These are phyloP conservation scores for Amanita phalloides DNA, from an alignment of 768 basidiomycete species.

Conservation along the genomic window DNA sequence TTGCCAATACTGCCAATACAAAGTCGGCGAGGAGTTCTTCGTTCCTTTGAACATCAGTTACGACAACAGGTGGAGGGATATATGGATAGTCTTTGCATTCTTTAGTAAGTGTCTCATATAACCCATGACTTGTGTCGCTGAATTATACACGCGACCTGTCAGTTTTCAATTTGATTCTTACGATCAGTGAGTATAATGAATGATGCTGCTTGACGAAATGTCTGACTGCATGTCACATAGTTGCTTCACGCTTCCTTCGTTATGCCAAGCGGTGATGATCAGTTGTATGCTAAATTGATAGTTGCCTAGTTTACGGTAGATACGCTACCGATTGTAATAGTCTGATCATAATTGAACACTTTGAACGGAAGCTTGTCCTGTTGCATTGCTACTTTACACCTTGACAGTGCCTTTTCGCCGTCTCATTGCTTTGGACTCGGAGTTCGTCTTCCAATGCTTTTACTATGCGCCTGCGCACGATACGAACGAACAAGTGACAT, in stretches of 20 bases:
- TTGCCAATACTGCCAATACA: constrained; percentile 70
- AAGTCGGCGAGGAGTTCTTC: constrained; percentile 61
- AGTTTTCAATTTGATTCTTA: constrained; percentile 63
- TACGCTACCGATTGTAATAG: too few species aligned
- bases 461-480: too few species aligned
- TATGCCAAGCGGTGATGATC: constrained; percentile 44
- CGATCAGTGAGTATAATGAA: constrained; percentile 27
- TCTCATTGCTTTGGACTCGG: too few species aligned
- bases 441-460: too few species aligned
- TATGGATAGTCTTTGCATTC: constrained; percentile 54
- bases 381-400: too few species aligned
- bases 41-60: constrained; percentile 56
- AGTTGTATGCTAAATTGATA: not conserved
- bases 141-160: not conserved
- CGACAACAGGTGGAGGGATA: constrained; percentile 56
- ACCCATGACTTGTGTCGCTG: not conserved
- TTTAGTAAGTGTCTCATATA: constrained; percentile 28
- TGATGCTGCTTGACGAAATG: not conserved
- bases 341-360: too few species aligned
- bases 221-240: constrained; percentile 16
- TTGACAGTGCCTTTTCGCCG: too few species aligned
- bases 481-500: too few species aligned
- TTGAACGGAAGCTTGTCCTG: too few species aligned
- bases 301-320: too few species aligned
- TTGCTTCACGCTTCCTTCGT: constrained; percentile 63